Evolutionary conservation across 148 eudicot species (phyloP), one percentile per base, ranked within the genome.

Genomic region (Drosera capensis): DNA sequence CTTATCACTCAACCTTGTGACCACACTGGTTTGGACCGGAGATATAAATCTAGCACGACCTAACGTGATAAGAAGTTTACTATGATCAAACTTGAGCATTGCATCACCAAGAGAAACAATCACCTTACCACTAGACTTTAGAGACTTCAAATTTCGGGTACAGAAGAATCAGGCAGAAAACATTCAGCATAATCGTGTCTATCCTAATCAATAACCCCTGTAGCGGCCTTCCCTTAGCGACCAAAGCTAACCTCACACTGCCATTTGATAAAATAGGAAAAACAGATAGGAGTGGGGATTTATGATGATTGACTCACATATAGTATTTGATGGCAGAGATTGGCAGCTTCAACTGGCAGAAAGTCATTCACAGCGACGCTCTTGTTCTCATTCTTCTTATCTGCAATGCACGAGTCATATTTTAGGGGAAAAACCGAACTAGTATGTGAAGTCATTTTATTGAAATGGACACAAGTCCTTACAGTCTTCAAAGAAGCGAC

Each of bases 351-450:
- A 28, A 71, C 74, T 3, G 82, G 82, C 40, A 75, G 63, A 25
- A 75, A 75, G 49, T 75, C 77, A 21, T 75, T 66, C 13, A 75
- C 81, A 2, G 62, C 67, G 14, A 75, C 81, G 1, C 68, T 49
- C 58, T 75, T 75, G 73, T 75, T 71, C 71, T 75, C 81, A 12
- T 75, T 75, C 73, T 75, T 75, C 38, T 75, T 75, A 57, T 75
- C 81, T 75, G 30, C 49, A 15, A 7, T 44, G 51, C 40, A 8
- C 34, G 25, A 30, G 60, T 54, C 14, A 31, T 20, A 36, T 11
- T 2, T 11, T 34, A 34, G 14, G 1, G 8, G n/a, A 1, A 6
- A 11, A 11, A 7, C 14, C 14, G 18, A 9, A 2, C 17, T 2
- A 20, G 20, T 7, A 14, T 40, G 17, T 14, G 18, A 17, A 1